Evolutionary conservation across 1,139 yeast genomes (phyloP), one percentile per base, ranked within the genome.

Genomic region (Yamadazyma dushanensis): DNA sequence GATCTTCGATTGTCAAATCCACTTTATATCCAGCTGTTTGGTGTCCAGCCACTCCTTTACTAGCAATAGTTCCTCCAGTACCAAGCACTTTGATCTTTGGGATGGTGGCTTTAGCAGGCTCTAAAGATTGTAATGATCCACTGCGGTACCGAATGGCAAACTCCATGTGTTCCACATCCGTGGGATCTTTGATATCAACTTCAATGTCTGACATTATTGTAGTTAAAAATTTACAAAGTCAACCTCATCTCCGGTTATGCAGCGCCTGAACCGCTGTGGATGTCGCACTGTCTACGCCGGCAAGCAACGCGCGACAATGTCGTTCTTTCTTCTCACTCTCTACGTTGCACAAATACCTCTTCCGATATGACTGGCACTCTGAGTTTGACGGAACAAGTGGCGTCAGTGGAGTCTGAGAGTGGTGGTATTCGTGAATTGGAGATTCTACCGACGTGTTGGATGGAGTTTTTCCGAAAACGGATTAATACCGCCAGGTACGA

Each of bases 31-130:
- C 87, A 1, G 85, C 84, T 2, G 87, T 80, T 40, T 77, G 78
- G 19, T 78, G 70, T 1, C 78, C 63, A 10, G 68, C 54, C 1
- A 65, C 56, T 0, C 84, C 85, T 50, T 78, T 79, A 1, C 86
- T 78, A 1, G 87, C 87, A 46, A 81, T 81, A 3, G 88, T 81
- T 10, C 88, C 88, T 8, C 88, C 88, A 1, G 88, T 81, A 2
- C 86, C 88, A 23, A 81, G 59, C 16, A 81, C 78, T 46, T 80
- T 80, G 34, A 81, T 62, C 5, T 56, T 54, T 2, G 78, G 78
- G 27, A 67, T 45, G 16, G 13, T 15, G 4, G 18, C 26, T 1
- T 32, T 41, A 22, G 28, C 38, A 14, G 15, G 35, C 24, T 23
- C 39, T 15, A 36, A 29, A 2, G 53, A 47, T 2, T 31, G 26